Percentiles rank a stretch among this genome's conserved stretches.
Evolutionary conservation across 1,284 basidiomycete genomes (phyloP).

Genomic region (Rhizopogon parksii): DNA sequence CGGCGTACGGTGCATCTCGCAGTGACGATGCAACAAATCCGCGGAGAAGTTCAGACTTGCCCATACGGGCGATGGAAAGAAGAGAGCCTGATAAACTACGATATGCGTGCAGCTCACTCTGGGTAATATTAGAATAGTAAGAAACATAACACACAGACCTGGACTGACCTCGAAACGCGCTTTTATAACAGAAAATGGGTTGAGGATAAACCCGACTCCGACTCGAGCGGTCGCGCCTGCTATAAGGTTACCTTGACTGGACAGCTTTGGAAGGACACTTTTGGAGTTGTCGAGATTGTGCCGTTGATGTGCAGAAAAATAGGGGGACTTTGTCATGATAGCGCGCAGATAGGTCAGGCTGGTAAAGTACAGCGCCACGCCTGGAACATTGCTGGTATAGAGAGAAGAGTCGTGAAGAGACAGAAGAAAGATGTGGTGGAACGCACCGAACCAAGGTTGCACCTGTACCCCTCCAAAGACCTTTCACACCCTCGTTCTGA

Average conservation of each 20-base stretch:
- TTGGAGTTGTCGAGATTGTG: constrained; percentile 23
- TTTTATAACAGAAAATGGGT: constrained; percentile 93
- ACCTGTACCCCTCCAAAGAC: constrained; percentile 82
- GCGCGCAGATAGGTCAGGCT: constrained; percentile 73
- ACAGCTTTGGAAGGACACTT: constrained; percentile 73
- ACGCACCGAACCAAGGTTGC: constrained; percentile 71
- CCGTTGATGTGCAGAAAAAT: constrained; percentile 44
- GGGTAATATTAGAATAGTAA: constrained; percentile 8
- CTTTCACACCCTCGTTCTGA: constrained; percentile 51
- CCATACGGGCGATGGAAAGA: constrained; percentile 57
- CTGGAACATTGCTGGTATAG: constrained; percentile 75
- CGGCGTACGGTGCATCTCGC: constrained; percentile 94
- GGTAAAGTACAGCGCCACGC: constrained; percentile 90
- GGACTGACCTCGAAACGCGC: constrained; percentile 82
- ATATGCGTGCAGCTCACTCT: constrained; percentile 82
- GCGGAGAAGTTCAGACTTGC: constrained; percentile 79
- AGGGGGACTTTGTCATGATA: constrained; percentile 59
- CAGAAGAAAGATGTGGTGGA: neutral
- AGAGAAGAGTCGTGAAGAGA: constrained; percentile 2
- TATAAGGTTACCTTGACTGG: constrained; percentile 77
- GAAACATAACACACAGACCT: neutral
- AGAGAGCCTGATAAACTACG: constrained; percentile 59
- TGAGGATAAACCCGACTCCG: constrained; percentile 81
- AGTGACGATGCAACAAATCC: constrained; percentile 88
- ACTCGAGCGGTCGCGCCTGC: constrained; percentile 86